Conservation (phyloP, 2,329 filamentous ascomycete genomes). For the Sclerotiophoma versabilis region DNA sequence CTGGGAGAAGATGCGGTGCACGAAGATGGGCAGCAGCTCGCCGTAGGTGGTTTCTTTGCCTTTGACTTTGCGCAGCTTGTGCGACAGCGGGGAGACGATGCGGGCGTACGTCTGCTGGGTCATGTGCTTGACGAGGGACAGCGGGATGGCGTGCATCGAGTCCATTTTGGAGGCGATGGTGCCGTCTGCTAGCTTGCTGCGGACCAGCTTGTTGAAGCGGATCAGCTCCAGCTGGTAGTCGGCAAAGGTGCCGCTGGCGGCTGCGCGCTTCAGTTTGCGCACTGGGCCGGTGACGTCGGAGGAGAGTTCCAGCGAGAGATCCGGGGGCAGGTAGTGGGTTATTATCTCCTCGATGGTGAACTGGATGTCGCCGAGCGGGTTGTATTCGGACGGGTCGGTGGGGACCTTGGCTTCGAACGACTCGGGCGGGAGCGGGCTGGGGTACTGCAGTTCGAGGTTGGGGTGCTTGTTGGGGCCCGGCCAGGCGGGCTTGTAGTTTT, state of each 20-base stretch:
- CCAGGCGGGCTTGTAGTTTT: conserved; percentile 62
- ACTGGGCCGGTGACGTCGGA: conserved; percentile 77
- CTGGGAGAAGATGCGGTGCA: conserved; percentile 80
- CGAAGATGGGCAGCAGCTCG: conserved; percentile 85
- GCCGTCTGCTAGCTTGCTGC: conserved; percentile 70
- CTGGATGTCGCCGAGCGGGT: conserved; percentile 76
- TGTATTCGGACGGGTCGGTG: conserved; percentile 39
- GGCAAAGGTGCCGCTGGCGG: conserved; percentile 68
- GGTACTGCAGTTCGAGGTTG: conserved; percentile 80
- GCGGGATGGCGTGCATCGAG: conserved; percentile 70
- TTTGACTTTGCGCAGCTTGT: conserved; percentile 82
- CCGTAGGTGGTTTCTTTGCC: conserved; percentile 95
- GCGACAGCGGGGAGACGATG: conserved; percentile 87
- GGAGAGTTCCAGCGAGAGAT: conserved; percentile 71
- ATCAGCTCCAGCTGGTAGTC: conserved; percentile 77
- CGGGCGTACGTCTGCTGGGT: conserved; percentile 89
- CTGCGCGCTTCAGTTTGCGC: conserved; percentile 77
- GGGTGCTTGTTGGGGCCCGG: conserved; percentile 53
- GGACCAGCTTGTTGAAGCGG: conserved; percentile 78
- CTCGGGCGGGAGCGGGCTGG: conserved; percentile 73
- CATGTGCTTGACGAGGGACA: conserved; percentile 75
- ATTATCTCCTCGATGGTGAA: conserved; percentile 69
- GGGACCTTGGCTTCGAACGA: conserved; percentile 51
- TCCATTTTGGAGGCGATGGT: conserved; percentile 76
- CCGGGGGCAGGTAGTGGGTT: conserved; percentile 76